Conservation (phyloP, 2,329 filamentous ascomycete genomes). For the Bisporella sp. region DNA sequence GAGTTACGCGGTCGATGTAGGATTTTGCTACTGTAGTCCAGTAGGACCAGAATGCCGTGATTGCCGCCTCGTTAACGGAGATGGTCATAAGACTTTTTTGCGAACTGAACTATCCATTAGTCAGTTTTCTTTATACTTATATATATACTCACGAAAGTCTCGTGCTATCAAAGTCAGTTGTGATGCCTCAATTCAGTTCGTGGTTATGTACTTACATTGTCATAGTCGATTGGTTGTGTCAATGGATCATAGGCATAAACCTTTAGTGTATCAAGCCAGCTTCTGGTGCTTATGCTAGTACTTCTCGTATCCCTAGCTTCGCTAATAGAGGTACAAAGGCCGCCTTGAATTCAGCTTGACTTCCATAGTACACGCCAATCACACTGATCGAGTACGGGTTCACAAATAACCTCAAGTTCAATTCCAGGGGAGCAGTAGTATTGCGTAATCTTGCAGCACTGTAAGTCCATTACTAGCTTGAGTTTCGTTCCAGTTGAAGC, state of each 20-base stretch:
- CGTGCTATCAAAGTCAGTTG: background rate
- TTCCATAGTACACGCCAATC: background rate
- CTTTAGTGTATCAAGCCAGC: conserved; percentile 6
- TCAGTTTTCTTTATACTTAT: background rate
- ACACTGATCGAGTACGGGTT: background rate
- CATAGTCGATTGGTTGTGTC: background rate
- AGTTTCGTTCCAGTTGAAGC: conserved; percentile 1
- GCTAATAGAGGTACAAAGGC: background rate
- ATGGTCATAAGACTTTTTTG: conserved; percentile 6
- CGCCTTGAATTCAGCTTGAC: background rate
- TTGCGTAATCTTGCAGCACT: conserved; percentile 1
- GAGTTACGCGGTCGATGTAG: no score
- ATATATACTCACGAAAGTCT: background rate
- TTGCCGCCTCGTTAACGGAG: conserved; percentile 1
- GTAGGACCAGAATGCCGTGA: conserved; percentile 1
- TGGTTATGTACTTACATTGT: background rate
- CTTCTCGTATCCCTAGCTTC: background rate
- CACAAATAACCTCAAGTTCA: background rate
- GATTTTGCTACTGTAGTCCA: background rate
- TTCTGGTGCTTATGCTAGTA: background rate
- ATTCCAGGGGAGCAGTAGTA: background rate
- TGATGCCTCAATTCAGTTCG: no score
- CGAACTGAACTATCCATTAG: background rate
- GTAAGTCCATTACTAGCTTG: background rate
- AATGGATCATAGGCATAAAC: conserved; percentile 5